Conservation (phyloP, 1,139 yeast species). For the Suhomyces taliae region DNA sequence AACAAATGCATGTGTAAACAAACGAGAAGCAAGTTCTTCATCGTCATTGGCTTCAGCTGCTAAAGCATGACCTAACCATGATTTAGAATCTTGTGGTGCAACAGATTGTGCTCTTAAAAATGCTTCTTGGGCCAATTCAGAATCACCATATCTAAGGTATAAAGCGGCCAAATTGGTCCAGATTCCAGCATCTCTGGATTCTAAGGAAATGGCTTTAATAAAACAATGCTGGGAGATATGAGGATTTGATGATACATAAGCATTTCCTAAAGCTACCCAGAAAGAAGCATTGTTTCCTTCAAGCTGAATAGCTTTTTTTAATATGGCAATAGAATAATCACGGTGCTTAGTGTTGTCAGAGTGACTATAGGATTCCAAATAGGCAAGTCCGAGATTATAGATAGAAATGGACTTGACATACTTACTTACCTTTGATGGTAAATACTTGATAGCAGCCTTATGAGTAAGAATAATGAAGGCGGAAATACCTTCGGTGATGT, state of each 20-base stretch:
- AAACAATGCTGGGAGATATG: constrained; percentile 89
- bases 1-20: constrained; percentile 76
- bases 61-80: constrained; percentile 90
- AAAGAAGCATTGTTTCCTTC: constrained; percentile 69
- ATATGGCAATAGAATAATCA: constrained; percentile 51
- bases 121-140: constrained; percentile 71
- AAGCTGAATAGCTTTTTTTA: constrained; percentile 67
- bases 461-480: constrained; percentile 29
- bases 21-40: constrained; percentile 45
- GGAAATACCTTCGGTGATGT: constrained; percentile 22
- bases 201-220: constrained; percentile 73
- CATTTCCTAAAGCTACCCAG: constrained; percentile 85
- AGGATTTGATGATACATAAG: constrained; percentile 58
- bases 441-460: constrained; percentile 24
- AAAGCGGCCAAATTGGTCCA: constrained; percentile 86
- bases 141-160: constrained; percentile 68
- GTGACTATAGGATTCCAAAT: constrained; percentile 48
- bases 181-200: constrained; percentile 63
- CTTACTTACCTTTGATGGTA: constrained; percentile 42
- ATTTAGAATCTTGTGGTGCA: constrained; percentile 72
- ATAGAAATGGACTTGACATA: constrained; percentile 58
- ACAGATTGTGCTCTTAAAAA: constrained; percentile 74
- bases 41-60: constrained; percentile 63
- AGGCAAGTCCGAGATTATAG: constrained; percentile 72
- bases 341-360: constrained; percentile 31